Evolutionary conservation across 805 yeast genomes (phyloP), one percentile per base, ranked within the genome.

Genomic region (Nakazawaea anatomiae): DNA sequence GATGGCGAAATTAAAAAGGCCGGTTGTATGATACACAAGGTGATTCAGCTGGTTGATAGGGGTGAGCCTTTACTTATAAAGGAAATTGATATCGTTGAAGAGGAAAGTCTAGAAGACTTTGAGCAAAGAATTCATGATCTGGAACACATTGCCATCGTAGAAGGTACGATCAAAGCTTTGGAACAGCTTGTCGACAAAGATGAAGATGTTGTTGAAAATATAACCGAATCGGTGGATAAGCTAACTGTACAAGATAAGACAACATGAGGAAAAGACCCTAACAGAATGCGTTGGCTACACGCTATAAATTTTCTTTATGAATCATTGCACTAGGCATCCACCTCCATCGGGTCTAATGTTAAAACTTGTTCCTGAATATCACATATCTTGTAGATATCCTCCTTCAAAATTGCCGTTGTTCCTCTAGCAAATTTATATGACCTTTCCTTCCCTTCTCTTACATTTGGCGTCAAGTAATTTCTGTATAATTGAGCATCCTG

Each of bases 1-100:
- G 81, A 80, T 30, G 96, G 96, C 7, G 77, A 80, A 57, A 80
- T 83, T 48, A 58, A 75, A 7, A 79, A 77, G 56, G 96, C 95
- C 12, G 99, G 99, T 1, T 87, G 94, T 48, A 94, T 94, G 99
- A 87, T 94, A 43, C 99, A 94, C 71, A 81, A 86, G 62, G 98
- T 94, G n/a, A 91, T 94, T 58, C 88, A 90, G 45, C 96, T 88
- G 60, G 99, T 94, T 6, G 99, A 94, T 67, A 82, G 84, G 58
- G 99, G 99, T 28, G 86, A 85, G 58, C 97, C 99, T 2, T 67
- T 94, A 41, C 69, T 94, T 12, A 91, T 94, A 10, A 86, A 83
- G 61, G 89, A 91, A 63, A 66, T 94, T 36, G 85, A 79, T 4
- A 76, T 92, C 41, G 67, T 68, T 18, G 82, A 83, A 51, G 89